These are phyloP conservation scores for Dendrocalamus sinicus DNA, from an alignment of 176 grass and related monocot species.

Conservation along the genomic window DNA sequence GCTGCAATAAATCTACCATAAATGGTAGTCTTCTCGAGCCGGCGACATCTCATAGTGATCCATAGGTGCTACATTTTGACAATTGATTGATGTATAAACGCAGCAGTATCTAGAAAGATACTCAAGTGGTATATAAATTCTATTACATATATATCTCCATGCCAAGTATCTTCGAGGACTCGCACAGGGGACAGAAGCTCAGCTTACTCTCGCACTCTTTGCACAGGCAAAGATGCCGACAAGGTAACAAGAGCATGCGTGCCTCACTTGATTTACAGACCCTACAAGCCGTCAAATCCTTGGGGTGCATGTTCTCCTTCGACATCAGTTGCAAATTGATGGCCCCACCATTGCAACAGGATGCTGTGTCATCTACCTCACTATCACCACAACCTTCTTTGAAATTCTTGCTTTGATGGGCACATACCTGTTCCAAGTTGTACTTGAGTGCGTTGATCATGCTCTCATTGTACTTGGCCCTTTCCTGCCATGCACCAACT, in stretches of 20 bases:
- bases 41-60: conserved; percentile 29
- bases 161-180: conserved; percentile 93
- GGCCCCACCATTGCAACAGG: conserved; percentile 78
- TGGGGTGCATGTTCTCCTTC: conserved; percentile 64
- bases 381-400: conserved; percentile 98
- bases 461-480: conserved; percentile 98
- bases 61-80: conserved; percentile 47
- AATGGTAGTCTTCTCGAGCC: conserved; percentile 18
- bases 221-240: conserved; percentile 94
- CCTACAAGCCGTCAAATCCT: conserved; percentile 68
- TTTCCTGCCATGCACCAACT: conserved; percentile 88
- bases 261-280: conserved; percentile 86
- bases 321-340: conserved; percentile 62
- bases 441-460: conserved; percentile 96
- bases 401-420: conserved; percentile 87
- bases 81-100: conserved; percentile 48
- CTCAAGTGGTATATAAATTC: conserved; percentile 52
- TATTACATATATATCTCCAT: conserved; percentile 98
- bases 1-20: conserved; percentile 48
- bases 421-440: conserved; percentile 89
- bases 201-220: conserved; percentile 96
- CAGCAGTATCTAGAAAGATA: conserved; percentile 45
- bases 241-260: conserved; percentile 93
- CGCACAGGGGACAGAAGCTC: conserved; percentile 89
- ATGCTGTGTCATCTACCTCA: conserved; percentile 93